Percentiles rank a stretch among this genome's conserved stretches.
phyloP scores from a whole-genome alignment of 768 basidiomycete species.

The Tulasnella sp. region DNA sequence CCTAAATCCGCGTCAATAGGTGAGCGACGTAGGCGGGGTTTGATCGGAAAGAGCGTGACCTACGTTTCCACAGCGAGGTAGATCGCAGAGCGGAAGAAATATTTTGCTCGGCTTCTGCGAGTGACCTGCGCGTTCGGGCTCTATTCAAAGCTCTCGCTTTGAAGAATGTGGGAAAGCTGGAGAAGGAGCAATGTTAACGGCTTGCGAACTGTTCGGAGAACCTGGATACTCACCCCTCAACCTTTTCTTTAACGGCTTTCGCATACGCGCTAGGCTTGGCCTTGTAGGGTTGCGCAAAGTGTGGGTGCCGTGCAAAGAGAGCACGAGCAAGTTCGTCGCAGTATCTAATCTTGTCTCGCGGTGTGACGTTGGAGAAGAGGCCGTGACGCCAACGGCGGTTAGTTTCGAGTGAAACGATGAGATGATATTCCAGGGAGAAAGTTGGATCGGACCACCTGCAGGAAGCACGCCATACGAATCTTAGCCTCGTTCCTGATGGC shows the following conservation, averaged over 20 bases:
- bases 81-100: conserved; percentile 3
- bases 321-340: conserved; percentile 37
- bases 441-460: conserved; percentile 25
- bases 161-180: conserved; percentile 2
- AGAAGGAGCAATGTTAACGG: not conserved
- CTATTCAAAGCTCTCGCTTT: not conserved
- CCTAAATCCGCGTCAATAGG: not conserved
- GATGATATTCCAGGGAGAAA: conserved; percentile 22
- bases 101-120: not conserved
- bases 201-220: not conserved
- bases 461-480: not conserved
- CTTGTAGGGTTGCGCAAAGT: conserved; percentile 20
- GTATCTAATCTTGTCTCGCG: conserved; percentile 24
- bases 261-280: conserved; percentile 30
- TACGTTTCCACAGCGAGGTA: conserved; percentile 7
- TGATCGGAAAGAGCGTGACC: not conserved
- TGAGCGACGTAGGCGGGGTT: not conserved
- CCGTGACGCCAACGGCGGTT: conserved; percentile 34
- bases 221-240: conserved; percentile 27
- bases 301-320: conserved; percentile 29
- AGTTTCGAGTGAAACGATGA: conserved; percentile 31
- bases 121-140: conserved; percentile 24
- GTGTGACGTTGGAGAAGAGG: conserved; percentile 21
- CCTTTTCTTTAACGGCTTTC: conserved; percentile 32
- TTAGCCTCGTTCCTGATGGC: not conserved